phyloP scores from a whole-genome alignment of 306 rosid genomes.

The Pyrus bretschneideri region DNA sequence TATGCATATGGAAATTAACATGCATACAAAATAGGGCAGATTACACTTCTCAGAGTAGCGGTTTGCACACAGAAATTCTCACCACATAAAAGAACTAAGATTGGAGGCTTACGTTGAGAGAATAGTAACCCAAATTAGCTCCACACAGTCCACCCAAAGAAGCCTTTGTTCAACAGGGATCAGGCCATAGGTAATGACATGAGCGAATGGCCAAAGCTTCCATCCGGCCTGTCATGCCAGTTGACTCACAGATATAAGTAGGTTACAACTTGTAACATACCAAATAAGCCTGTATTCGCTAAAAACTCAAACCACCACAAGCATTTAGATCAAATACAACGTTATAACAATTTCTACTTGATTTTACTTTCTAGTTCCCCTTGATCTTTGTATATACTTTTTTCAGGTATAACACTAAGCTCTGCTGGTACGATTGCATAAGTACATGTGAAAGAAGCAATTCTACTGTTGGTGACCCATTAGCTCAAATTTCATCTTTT shows the following conservation, averaged over 20 bases:
- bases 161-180: constrained; percentile 93
- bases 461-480: not conserved
- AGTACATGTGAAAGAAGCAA: not conserved
- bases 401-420: not conserved
- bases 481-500: not conserved
- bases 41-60: not conserved
- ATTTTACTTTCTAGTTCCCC: not conserved
- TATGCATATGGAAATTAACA: not conserved
- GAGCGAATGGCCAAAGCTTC: constrained; percentile 99
- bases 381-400: not conserved
- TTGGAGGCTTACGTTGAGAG: constrained; percentile 80
- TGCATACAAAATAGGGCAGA: not conserved
- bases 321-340: not conserved
- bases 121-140: constrained; percentile 97
- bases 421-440: not conserved
- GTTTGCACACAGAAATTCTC: not conserved
- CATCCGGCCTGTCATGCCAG: constrained; percentile 75
- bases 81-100: not conserved
- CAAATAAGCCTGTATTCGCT: not conserved
- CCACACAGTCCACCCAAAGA: constrained; percentile 95
- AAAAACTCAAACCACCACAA: not conserved
- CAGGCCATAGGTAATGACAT: constrained; percentile 86
- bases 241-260: not conserved
- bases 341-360: not conserved
- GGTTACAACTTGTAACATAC: not conserved